Conservation (phyloP, 192 early-diverging fungal species). For the Geranomyces variabilis region DNA sequence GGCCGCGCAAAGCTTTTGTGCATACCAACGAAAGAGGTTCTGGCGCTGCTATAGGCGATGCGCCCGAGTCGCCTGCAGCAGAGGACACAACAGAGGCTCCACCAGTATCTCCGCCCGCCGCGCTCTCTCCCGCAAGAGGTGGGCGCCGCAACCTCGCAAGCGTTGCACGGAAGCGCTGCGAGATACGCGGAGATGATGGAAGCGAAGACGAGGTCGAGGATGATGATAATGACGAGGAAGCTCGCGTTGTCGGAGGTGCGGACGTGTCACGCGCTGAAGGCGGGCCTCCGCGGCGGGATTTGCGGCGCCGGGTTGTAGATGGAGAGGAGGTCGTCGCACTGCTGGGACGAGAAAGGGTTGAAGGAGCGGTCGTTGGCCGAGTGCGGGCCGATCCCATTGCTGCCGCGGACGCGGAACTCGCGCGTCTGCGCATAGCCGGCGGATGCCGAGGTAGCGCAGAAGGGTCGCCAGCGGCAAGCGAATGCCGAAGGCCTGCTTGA, state of each 20-base stretch:
- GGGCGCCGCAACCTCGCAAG: slow-evolving; percentile 7
- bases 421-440: too few species aligned
- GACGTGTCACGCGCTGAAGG: background rate
- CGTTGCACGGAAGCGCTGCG: slow-evolving; percentile 1
- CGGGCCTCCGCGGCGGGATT: background rate
- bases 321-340: background rate
- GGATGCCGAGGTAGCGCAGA: too few species aligned
- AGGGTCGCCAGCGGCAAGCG: too few species aligned
- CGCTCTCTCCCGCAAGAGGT: too few species aligned
- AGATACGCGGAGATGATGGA: background rate
- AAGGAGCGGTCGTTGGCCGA: too few species aligned
- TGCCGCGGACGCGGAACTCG: too few species aligned
- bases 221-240: background rate
- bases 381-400: too few species aligned
- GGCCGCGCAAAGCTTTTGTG: slow-evolving; percentile 52
- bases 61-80: too few species aligned
- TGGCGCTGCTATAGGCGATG: background rate
- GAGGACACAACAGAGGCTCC: background rate
- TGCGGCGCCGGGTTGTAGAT: background rate
- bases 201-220: background rate
- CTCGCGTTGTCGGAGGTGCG: background rate
- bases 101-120: too few species aligned
- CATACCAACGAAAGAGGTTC: background rate
- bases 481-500: too few species aligned
- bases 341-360: too few species aligned